phyloP scores from a whole-genome alignment of 768 basidiomycete genomes.

The Kockovaella imperatae region DNA sequence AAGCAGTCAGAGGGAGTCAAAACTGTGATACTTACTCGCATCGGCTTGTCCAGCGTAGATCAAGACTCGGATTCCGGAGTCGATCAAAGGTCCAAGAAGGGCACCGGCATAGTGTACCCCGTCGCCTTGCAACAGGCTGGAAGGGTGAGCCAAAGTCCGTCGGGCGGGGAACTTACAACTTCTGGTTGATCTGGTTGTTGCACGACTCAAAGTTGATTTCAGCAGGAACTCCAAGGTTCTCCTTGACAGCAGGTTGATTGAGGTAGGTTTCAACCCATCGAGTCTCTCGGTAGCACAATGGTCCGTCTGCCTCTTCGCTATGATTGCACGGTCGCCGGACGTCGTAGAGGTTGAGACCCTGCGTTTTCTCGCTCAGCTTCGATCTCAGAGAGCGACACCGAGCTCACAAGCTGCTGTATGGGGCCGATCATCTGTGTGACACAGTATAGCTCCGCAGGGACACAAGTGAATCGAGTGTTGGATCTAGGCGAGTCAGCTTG shows the following conservation, averaged over 20 bases:
- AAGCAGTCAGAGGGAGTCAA: background rate
- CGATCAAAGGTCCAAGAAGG: slow-evolving; percentile 70
- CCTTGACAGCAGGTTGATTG: slow-evolving; percentile 69
- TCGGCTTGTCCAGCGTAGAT: slow-evolving; percentile 67
- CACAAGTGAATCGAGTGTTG: slow-evolving; percentile 47
- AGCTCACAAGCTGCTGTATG: slow-evolving; percentile 39
- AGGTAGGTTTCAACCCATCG: slow-evolving; percentile 81
- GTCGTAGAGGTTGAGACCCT: slow-evolving; percentile 80
- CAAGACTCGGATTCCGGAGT: slow-evolving; percentile 71
- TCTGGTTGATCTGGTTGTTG: slow-evolving; percentile 63
- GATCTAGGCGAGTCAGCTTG: slow-evolving; percentile 10
- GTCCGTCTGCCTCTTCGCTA: slow-evolving; percentile 53
- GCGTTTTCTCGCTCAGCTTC: background rate
- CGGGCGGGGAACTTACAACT: slow-evolving; percentile 50
- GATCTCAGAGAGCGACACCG: too few relatives aligned
- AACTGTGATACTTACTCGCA: slow-evolving; percentile 24
- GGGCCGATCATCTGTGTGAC: too few relatives aligned
- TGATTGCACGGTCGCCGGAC: slow-evolving; percentile 57
- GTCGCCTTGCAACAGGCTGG: slow-evolving; percentile 63
- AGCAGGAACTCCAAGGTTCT: slow-evolving; percentile 52
- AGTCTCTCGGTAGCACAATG: slow-evolving; percentile 55
- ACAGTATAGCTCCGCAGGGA: slow-evolving; percentile 73
- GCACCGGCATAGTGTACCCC: slow-evolving; percentile 72
- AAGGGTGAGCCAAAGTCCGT: background rate
- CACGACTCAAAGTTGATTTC: slow-evolving; percentile 44